These are phyloP conservation scores for Porphyrellus sp. DNA, from an alignment of 1,284 basidiomycete species.

Conservation along the genomic window DNA sequence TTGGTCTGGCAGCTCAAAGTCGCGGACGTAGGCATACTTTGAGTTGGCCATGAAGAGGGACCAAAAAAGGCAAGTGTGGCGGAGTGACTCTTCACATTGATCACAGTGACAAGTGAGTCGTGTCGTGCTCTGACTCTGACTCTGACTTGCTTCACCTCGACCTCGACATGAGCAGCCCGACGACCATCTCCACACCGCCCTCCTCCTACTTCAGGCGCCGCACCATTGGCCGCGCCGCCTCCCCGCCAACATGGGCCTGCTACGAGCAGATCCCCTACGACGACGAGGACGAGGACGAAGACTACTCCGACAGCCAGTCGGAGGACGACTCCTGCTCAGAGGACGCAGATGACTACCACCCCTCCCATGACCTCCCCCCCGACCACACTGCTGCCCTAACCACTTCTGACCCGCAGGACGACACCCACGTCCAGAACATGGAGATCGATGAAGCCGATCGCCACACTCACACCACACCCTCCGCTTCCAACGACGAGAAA, in stretches of 20 bases:
- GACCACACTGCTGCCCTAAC: slow-evolving; percentile 24
- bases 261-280: slow-evolving; percentile 78
- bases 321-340: slow-evolving; percentile 63
- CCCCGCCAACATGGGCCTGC: slow-evolving; percentile 80
- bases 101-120: background rate
- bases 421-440: slow-evolving; percentile 49
- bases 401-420: slow-evolving; percentile 34
- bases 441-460: slow-evolving; percentile 50
- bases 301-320: slow-evolving; percentile 45
- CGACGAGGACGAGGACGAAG: slow-evolving; percentile 41
- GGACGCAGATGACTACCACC: slow-evolving; percentile 61
- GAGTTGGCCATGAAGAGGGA: slow-evolving; percentile 77
- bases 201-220: slow-evolving; percentile 65
- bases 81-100: background rate
- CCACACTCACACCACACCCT: background rate
- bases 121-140: background rate
- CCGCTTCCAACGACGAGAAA: slow-evolving; percentile 28
- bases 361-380: slow-evolving; percentile 21
- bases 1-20: slow-evolving; percentile 86
- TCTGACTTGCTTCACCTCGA: background rate
- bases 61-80: slow-evolving; percentile 25
- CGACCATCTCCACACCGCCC: slow-evolving; percentile 38
- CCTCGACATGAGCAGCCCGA: slow-evolving; percentile 32
- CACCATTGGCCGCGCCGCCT: slow-evolving; percentile 70
- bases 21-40: slow-evolving; percentile 87